Percentiles rank a stretch among this genome's conserved stretches.
phyloP scores from a whole-genome alignment of 1,139 yeast species.

The Saccharomyces hybrid region DNA sequence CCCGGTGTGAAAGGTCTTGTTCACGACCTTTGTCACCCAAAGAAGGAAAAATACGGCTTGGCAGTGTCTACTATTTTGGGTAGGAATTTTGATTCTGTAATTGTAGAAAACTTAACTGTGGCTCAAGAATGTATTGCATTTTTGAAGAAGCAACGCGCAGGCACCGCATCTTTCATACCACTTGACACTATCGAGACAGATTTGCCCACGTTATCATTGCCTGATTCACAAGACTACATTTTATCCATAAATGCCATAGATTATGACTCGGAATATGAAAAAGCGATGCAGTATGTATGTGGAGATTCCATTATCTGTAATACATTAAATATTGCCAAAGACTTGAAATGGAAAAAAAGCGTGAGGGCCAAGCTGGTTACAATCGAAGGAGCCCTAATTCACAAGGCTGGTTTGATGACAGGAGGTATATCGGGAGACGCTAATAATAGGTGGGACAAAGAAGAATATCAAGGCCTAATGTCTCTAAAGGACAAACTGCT shows the following conservation, averaged over 20 bases:
- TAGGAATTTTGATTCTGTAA: slow-evolving; percentile 67
- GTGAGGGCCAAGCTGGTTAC: slow-evolving; percentile 69
- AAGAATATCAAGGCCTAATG: slow-evolving; percentile 52
- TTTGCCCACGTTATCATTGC: slow-evolving; percentile 28
- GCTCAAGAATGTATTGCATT: slow-evolving; percentile 81
- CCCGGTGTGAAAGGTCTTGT: slow-evolving; percentile 82
- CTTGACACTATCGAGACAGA: slow-evolving; percentile 71
- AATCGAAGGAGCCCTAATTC: slow-evolving; percentile 76
- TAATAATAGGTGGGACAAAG: slow-evolving; percentile 63
- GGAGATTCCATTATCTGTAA: slow-evolving; percentile 82
- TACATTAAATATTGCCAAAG: slow-evolving; percentile 56
- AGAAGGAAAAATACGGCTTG: slow-evolving; percentile 61
- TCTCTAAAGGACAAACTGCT: slow-evolving; percentile 55
- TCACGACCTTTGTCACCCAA: slow-evolving; percentile 73
- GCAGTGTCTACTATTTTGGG: slow-evolving; percentile 83
- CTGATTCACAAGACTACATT: slow-evolving; percentile 21
- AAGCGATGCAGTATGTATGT: slow-evolving; percentile 75
- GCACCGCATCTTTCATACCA: slow-evolving; percentile 84
- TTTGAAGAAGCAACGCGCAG: slow-evolving; percentile 78
- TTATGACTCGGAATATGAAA: slow-evolving; percentile 60
- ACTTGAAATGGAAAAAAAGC: slow-evolving; percentile 59
- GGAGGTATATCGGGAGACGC: slow-evolving; percentile 57
- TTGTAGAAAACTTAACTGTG: slow-evolving; percentile 67
- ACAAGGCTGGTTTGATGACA: slow-evolving; percentile 84
- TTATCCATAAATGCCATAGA: slow-evolving; percentile 62